phyloP scores from a whole-genome alignment of 345 rosid species.

The Heritiera littoralis region DNA sequence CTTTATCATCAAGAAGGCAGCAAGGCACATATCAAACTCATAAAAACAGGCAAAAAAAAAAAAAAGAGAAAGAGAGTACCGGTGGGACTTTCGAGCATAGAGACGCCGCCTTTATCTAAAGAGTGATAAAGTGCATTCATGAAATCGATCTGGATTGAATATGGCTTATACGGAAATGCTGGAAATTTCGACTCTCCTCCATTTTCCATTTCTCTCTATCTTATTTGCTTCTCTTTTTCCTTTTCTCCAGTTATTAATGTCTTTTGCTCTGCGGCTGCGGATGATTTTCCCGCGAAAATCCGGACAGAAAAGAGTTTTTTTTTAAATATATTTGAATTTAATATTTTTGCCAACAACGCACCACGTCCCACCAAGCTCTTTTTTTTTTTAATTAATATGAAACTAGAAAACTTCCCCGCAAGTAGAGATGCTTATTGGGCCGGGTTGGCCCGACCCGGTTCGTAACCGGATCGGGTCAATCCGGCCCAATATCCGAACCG shows the following conservation, averaged over 20 bases:
- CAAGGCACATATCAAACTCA: neutral
- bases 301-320: neutral
- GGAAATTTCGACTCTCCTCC: slow-evolving; percentile 41
- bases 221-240: neutral
- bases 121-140: slow-evolving; percentile 79
- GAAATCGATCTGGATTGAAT: slow-evolving; percentile 79
- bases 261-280: neutral
- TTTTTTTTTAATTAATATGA: no score
- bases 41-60: neutral
- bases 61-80: slow-evolving; percentile 39
- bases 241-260: no score
- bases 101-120: slow-evolving; percentile 80
- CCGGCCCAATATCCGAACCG: no score
- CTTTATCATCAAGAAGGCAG: neutral
- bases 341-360: no score
- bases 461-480: no score
- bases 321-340: no score
- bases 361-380: no score
- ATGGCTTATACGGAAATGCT: slow-evolving; percentile 79
- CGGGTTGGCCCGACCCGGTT: no score
- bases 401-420: no score
- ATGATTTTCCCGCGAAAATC: slow-evolving; percentile 26
- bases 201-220: slow-evolving; percentile 27
- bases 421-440: no score
- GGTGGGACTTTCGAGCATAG: slow-evolving; percentile 97